These are phyloP conservation scores for Hanseniaspora lindneri DNA, from an alignment of 805 yeast genomes.

Conservation along the genomic window DNA sequence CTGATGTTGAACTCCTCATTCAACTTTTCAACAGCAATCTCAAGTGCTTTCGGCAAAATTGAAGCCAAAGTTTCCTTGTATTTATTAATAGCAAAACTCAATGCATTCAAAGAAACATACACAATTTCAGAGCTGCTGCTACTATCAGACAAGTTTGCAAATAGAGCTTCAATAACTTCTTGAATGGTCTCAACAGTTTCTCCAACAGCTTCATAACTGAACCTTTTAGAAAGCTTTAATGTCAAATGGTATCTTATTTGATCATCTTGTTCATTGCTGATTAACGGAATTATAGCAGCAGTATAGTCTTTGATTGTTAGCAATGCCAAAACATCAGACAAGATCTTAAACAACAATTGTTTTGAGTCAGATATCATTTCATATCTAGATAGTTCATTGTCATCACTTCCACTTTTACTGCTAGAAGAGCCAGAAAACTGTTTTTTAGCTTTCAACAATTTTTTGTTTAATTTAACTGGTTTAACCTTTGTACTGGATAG, in stretches of 20 bases:
- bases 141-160: conserved; percentile 29
- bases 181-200: conserved; percentile 43
- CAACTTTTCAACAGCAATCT: conserved; percentile 40
- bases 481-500: background rate
- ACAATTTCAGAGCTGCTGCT: conserved; percentile 36
- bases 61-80: conserved; percentile 44
- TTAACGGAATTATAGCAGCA: conserved; percentile 41
- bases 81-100: conserved; percentile 50
- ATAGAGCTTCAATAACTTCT: conserved; percentile 40
- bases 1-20: conserved; percentile 41
- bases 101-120: conserved; percentile 59
- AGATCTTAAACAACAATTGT: conserved; percentile 39
- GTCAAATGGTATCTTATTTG: conserved; percentile 51
- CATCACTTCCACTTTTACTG: conserved; percentile 20
- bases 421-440: conserved; percentile 20
- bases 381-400: conserved; percentile 13
- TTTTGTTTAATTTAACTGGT: conserved; percentile 11
- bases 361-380: conserved; percentile 27
- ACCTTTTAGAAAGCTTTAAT: conserved; percentile 51
- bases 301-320: conserved; percentile 68
- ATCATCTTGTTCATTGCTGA: conserved; percentile 26
- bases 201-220: conserved; percentile 47
- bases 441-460: conserved; percentile 11
- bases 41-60: conserved; percentile 39
- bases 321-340: conserved; percentile 53